A percentile compares a stretch with the other conserved stretches of the same genome.
Conservation (phyloP, 108 stramenopile species). For the Aurantiochytrium sp. region DNA sequence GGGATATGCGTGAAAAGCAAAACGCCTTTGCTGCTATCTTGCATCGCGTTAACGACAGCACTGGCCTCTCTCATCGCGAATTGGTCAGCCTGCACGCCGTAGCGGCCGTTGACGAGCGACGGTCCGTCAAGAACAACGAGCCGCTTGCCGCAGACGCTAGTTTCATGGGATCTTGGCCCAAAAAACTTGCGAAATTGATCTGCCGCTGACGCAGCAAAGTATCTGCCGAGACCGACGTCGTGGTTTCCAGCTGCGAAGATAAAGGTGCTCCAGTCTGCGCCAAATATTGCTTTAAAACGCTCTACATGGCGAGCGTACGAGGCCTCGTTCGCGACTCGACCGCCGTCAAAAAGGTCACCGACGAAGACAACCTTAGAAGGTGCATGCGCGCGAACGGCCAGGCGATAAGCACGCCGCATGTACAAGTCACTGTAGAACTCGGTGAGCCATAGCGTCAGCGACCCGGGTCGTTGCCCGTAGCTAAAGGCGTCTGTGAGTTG, state of each 20-base stretch:
- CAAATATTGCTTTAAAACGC: background rate
- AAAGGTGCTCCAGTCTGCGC: background rate
- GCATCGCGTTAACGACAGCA: background rate
- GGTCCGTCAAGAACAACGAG: background rate
- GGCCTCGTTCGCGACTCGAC: background rate
- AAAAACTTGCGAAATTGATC: background rate
- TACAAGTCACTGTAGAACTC: background rate
- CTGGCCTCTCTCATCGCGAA: background rate
- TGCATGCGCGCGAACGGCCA: background rate
- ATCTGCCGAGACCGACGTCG: background rate
- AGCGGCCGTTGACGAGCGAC: background rate
- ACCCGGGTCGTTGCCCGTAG: background rate
- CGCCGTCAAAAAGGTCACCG: background rate
- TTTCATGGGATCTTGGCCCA: background rate
- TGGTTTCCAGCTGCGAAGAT: background rate
- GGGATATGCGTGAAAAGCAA: background rate
- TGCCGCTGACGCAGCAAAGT: background rate
- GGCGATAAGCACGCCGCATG: background rate
- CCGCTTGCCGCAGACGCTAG: background rate
- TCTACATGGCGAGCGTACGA: background rate
- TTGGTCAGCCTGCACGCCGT: background rate
- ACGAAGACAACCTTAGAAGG: background rate
- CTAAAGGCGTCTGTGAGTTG: background rate
- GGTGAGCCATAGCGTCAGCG: background rate
- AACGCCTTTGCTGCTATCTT: background rate